Conservation (phyloP, 1,284 basidiomycete genomes). For the Inonotus obliquus region DNA sequence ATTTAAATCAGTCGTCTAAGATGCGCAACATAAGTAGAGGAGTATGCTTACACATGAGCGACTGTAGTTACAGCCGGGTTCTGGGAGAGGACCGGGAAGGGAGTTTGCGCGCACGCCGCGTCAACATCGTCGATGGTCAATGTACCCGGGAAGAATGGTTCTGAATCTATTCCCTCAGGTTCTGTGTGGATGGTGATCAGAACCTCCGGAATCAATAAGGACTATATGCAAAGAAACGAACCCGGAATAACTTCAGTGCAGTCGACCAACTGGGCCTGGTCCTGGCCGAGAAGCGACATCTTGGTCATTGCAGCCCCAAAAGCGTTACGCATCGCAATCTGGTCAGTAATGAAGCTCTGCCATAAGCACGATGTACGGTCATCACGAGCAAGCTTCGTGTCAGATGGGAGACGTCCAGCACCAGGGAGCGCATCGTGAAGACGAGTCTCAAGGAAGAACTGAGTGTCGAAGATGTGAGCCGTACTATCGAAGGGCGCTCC, state of each 20-base stretch:
- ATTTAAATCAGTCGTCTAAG: not conserved
- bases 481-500: conserved; percentile 38
- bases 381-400: conserved; percentile 29
- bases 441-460: conserved; percentile 37
- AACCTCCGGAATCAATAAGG: not conserved
- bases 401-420: conserved; percentile 33
- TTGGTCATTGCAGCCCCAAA: conserved; percentile 28
- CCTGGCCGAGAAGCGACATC: conserved; percentile 17
- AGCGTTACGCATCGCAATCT: conserved; percentile 28
- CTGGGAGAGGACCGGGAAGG: conserved; percentile 19
- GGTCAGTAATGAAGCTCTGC: conserved; percentile 36
- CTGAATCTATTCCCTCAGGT: not conserved
- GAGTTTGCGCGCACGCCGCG: conserved; percentile 14
- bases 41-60: conserved; percentile 13
- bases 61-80: conserved; percentile 15
- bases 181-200: not conserved
- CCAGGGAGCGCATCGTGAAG: conserved; percentile 24
- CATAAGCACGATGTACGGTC: conserved; percentile 33
- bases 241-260: conserved; percentile 22
- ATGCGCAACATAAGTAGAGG: not conserved
- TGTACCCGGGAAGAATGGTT: conserved; percentile 11
- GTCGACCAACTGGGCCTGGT: conserved; percentile 17
- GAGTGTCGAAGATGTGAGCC: conserved; percentile 34
- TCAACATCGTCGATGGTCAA: conserved; percentile 14
- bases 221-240: not conserved